A percentile compares a stretch with the other conserved stretches of the same genome.
Evolutionary conservation across 108 stramenopile species (phyloP).

Genomic region (Cyclotella cryptica): DNA sequence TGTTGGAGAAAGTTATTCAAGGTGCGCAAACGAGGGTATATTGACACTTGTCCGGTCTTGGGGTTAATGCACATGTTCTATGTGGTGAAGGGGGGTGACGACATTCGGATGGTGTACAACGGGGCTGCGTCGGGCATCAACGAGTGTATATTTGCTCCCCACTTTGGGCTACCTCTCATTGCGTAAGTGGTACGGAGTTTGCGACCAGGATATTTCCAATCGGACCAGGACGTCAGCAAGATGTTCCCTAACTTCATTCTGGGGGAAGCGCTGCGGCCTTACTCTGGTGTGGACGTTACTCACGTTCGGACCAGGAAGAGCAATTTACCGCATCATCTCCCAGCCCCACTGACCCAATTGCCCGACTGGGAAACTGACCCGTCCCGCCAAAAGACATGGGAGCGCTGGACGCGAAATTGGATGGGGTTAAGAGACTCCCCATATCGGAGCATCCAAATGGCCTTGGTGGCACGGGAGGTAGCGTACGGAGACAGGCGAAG

Average conservation of each 20-base stretch:
- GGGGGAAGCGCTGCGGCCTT: too few relatives aligned
- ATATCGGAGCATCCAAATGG: too few relatives aligned
- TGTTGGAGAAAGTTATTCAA: slow-evolving; percentile 23
- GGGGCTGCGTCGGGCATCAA: too few relatives aligned
- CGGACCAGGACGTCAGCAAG: slow-evolving; percentile 56
- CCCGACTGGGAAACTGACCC: slow-evolving; percentile 14
- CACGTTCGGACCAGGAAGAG: slow-evolving; percentile 8
- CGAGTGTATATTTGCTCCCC: slow-evolving; percentile 44
- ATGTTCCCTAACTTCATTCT: slow-evolving; percentile 57
- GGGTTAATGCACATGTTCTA: too few relatives aligned
- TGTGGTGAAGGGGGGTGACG: too few relatives aligned
- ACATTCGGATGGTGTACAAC: too few relatives aligned
- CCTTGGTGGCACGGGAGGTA: slow-evolving; percentile 8
- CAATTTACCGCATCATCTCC: not conserved
- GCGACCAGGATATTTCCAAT: slow-evolving; percentile 24
- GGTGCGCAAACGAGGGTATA: slow-evolving; percentile 26
- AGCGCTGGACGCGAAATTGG: slow-evolving; percentile 28
- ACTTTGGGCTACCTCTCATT: slow-evolving; percentile 46
- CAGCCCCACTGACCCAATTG: not conserved
- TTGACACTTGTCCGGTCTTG: slow-evolving; percentile 28
- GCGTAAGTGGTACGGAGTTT: slow-evolving; percentile 4
- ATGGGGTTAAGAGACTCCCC: too few relatives aligned
- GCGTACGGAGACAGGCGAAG: slow-evolving; percentile 10
- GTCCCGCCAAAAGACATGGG: slow-evolving; percentile 9
- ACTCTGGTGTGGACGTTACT: too few relatives aligned